phyloP scores from a whole-genome alignment of 179 eudicot species.

The Beta lomatogona region DNA sequence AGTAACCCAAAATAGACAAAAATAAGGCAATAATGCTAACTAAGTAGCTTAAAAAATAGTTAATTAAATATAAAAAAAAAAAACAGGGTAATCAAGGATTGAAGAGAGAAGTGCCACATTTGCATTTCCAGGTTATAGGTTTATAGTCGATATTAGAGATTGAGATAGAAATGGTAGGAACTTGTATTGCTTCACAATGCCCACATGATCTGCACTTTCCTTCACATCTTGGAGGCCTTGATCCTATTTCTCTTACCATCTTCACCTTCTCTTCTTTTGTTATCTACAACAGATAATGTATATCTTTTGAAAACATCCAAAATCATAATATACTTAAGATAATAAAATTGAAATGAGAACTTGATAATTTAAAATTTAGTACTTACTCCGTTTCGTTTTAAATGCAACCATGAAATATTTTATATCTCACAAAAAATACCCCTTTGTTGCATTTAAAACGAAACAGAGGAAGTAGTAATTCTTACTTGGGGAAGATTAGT shows the following conservation, averaged over 20 bases:
- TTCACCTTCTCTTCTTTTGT: constrained; percentile 21
- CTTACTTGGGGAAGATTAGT: constrained; percentile 4
- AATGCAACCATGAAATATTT: too few relatives aligned
- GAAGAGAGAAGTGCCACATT: constrained; percentile 61
- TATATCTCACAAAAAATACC: too few relatives aligned
- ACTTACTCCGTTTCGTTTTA: too few relatives aligned
- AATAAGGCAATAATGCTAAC: too few relatives aligned
- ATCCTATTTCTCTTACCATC: constrained; percentile 47
- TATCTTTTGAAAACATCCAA: too few relatives aligned
- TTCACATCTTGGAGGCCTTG: constrained; percentile 68
- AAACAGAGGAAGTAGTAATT: too few relatives aligned
- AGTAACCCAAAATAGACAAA: too few relatives aligned
- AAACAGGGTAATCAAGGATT: constrained; percentile 41
- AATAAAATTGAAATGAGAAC: background rate
- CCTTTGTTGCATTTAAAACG: too few relatives aligned
- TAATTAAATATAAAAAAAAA: too few relatives aligned
- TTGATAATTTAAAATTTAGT: background rate
- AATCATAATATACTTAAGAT: background rate
- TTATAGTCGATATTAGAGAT: constrained; percentile 42
- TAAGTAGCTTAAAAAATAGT: too few relatives aligned
- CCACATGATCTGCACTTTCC: constrained; percentile 46
- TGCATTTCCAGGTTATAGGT: constrained; percentile 85
- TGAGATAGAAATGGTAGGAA: constrained; percentile 37
- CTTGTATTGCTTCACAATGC: constrained; percentile 61
- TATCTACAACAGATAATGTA: background rate